Conservation (phyloP, 148 eudicot species). For the Diospyros lotus region DNA sequence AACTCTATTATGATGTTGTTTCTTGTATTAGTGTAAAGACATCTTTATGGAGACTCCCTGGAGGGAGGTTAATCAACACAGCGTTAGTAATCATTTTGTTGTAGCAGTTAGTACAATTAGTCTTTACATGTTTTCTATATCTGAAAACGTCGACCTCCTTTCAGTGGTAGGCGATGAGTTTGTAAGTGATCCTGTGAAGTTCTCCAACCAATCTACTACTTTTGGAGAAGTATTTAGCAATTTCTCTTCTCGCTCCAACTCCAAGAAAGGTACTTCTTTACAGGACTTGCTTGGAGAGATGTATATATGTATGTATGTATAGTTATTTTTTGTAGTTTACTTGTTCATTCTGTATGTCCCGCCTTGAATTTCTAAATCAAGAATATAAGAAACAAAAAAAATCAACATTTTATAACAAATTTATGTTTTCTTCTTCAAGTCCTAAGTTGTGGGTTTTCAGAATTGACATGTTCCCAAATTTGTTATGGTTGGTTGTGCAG, state of each 20-base stretch:
- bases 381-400: not conserved
- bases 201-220: slow-evolving; percentile 54
- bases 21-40: no score
- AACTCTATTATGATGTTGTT: not conserved
- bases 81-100: not conserved
- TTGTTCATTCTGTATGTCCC: no score
- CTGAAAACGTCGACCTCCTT: slow-evolving; percentile 1
- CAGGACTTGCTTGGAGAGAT: not conserved
- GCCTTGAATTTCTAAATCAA: no score
- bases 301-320: not conserved
- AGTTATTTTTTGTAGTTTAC: no score
- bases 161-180: slow-evolving; percentile 71
- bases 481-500: slow-evolving; percentile 28
- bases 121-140: not conserved
- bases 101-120: not conserved
- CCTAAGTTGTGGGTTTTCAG: not conserved
- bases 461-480: not conserved
- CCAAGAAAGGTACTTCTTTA: slow-evolving; percentile 49
- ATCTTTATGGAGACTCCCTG: no score
- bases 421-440: not conserved
- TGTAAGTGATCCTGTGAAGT: slow-evolving; percentile 64
- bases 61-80: no score
- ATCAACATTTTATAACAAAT: not conserved
- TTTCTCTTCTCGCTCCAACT: slow-evolving; percentile 42
- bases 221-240: slow-evolving; percentile 55